Conservation (phyloP, 1,139 yeast genomes). For the Zygoascus meyerae region DNA sequence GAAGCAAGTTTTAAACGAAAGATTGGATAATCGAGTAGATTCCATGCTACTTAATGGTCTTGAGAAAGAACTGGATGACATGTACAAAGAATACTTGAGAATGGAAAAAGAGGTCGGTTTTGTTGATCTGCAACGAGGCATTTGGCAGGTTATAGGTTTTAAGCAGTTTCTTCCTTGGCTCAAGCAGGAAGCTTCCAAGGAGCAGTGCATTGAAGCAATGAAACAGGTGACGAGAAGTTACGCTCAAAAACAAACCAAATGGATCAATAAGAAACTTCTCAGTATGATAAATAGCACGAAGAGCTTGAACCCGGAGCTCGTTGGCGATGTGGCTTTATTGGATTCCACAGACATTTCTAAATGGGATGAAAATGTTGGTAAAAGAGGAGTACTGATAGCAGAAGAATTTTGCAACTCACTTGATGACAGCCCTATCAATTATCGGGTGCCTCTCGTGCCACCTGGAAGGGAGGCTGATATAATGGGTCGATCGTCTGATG, state of each 20-base stretch:
- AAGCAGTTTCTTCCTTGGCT: slow-evolving; percentile 89
- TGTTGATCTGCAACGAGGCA: slow-evolving; percentile 58
- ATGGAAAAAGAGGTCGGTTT: slow-evolving; percentile 9
- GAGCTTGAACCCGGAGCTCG: slow-evolving; percentile 40
- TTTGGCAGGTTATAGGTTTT: slow-evolving; percentile 95
- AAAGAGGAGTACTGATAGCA: slow-evolving; percentile 51
- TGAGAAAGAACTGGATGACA: slow-evolving; percentile 52
- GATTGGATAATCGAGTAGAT: slow-evolving; percentile 79
- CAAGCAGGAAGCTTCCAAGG: slow-evolving; percentile 28
- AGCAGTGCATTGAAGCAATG: slow-evolving; percentile 63
- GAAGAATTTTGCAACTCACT: slow-evolving; percentile 36
- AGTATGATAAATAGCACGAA: slow-evolving; percentile 47
- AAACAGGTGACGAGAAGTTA: slow-evolving; percentile 79
- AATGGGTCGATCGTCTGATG: slow-evolving; percentile 20
- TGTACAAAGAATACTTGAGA: slow-evolving; percentile 35
- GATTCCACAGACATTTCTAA: slow-evolving; percentile 65
- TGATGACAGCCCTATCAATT: slow-evolving; percentile 7
- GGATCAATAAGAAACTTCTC: slow-evolving; percentile 72
- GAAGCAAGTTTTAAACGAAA: slow-evolving; percentile 47
- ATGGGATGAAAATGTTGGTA: slow-evolving; percentile 56
- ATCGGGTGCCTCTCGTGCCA: slow-evolving; percentile 41
- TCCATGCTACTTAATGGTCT: slow-evolving; percentile 65
- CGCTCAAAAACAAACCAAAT: slow-evolving; percentile 85
- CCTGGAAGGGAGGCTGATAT: slow-evolving; percentile 37
- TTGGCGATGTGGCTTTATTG: slow-evolving; percentile 60